Evolutionary conservation across 768 basidiomycete species (phyloP).

Genomic region (Coprinopsis cinerea): DNA sequence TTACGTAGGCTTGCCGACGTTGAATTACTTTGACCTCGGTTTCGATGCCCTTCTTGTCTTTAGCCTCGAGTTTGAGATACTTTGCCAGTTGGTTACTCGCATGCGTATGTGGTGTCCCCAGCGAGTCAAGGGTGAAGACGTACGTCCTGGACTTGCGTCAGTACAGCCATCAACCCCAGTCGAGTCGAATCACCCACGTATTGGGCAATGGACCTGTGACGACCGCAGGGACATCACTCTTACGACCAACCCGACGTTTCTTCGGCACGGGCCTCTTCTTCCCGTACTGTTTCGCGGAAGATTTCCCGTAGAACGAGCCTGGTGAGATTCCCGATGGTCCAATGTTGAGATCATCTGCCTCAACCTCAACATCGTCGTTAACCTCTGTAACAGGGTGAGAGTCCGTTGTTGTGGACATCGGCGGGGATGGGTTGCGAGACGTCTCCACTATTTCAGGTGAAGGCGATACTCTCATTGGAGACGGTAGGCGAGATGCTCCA

Average conservation of each 20-base stretch:
- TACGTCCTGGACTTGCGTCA: conserved; percentile 63
- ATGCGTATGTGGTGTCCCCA: conserved; percentile 65
- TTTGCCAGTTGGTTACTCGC: conserved; percentile 52
- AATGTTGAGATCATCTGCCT: conserved; percentile 6
- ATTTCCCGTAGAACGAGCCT: conserved; percentile 3
- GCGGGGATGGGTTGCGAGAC: neutral
- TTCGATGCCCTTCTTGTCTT: conserved; percentile 52
- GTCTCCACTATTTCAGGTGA: neutral
- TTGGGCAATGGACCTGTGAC: neutral
- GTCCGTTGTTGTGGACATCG: neutral
- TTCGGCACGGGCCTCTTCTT: neutral
- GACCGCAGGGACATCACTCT: neutral
- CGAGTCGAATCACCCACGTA: conserved; percentile 4
- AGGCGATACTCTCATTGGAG: neutral
- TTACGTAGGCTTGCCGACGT: conserved; percentile 44
- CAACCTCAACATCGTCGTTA: neutral
- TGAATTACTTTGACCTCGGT: conserved; percentile 35
- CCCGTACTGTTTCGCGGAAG: conserved; percentile 1
- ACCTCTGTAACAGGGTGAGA: too few relatives aligned
- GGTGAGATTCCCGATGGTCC: conserved; percentile 1
- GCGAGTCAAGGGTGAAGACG: conserved; percentile 88
- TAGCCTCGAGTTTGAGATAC: conserved; percentile 77
- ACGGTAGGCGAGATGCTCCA: neutral
- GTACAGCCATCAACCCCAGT: too few relatives aligned
- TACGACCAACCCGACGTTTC: neutral